Evolutionary conservation across 2,329 filamentous ascomycete species (phyloP).

Genomic region (Rugonectria rugulosa): DNA sequence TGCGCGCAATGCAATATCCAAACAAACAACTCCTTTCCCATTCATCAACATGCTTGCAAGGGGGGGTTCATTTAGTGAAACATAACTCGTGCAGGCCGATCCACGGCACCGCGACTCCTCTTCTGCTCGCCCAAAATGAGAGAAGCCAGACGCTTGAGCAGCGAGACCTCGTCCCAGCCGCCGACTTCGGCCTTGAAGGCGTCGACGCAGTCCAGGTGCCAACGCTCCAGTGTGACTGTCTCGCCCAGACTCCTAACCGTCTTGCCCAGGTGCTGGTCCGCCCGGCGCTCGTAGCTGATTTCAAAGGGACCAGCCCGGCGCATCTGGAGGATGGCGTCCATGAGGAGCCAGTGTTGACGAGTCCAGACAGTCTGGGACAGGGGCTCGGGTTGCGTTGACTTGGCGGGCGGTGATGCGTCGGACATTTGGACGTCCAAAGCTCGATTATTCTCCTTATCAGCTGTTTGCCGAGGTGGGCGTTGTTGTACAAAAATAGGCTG

Average conservation of each 20-base stretch:
- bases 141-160: constrained; percentile 62
- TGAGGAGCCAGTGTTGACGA: constrained; percentile 60
- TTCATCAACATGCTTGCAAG: constrained; percentile 1
- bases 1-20: constrained; percentile 26
- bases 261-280: constrained; percentile 55
- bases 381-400: constrained; percentile 24
- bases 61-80: constrained; percentile 42
- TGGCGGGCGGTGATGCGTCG: constrained; percentile 37
- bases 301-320: constrained; percentile 51
- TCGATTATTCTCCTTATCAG: constrained; percentile 46
- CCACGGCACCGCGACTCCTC: constrained; percentile 29
- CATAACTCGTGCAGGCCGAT: constrained; percentile 35
- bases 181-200: constrained; percentile 58
- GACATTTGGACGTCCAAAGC: constrained; percentile 38
- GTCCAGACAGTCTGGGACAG: constrained; percentile 57
- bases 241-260: constrained; percentile 56
- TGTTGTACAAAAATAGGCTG: constrained; percentile 23
- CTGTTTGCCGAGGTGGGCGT: constrained; percentile 20
- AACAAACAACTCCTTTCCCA: constrained; percentile 22
- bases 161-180: constrained; percentile 56
- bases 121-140: constrained; percentile 59
- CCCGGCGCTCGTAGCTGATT: constrained; percentile 36
- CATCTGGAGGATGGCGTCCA: constrained; percentile 60
- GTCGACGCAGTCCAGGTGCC: constrained; percentile 66
- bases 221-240: constrained; percentile 57